Base-by-base conservation (phyloP, 805 yeast genomes). In the Danielia oregonensis region DNA sequence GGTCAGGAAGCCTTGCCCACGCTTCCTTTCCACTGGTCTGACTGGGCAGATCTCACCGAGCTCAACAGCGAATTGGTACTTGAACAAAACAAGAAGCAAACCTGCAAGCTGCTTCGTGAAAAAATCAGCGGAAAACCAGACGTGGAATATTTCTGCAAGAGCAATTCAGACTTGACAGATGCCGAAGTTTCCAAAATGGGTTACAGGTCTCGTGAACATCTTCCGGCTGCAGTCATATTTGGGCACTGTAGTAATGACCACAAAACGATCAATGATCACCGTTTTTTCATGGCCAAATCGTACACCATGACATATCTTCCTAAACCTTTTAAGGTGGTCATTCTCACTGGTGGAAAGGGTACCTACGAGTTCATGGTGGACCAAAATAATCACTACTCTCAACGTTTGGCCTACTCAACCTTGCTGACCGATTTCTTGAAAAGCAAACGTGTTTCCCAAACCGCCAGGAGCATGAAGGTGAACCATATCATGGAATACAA, bases 1-100 rank as follows among this genome's bases (percentile, higher is more conserved):
- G 38, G 6, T 29, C 38, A 4, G 15, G 19, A 17, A 25, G n/a
- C n/a, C n/a, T n/a, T n/a, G 19, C 24, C 29, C 12, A 44, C 17
- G 36, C 38, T 46, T 2, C 43, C 76, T 0, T 75, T 76, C 54
- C 74, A 74, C 44, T 76, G 80, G 81, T 63, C 61, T 37, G 81
- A 76, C 49, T 75, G 79, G 72, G 63, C 65, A 3, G 78, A 74
- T 38, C 57, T 74, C 56, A 56, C 61, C n/a, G n/a, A n/a, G n/a
- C n/a, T n/a, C n/a, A n/a, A n/a, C n/a, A n/a, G n/a, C n/a, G n/a
- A n/a, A n/a, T n/a, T n/a, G n/a, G n/a, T n/a, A n/a, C n/a, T n/a
- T n/a, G n/a, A n/a, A n/a, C n/a, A n/a, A n/a, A n/a, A n/a, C n/a
- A n/a, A n/a, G n/a, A n/a, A n/a, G n/a, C n/a, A n/a, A n/a, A n/a